Percentiles rank a stretch among this genome's conserved stretches.
These are phyloP conservation scores for Penicillium sclerotiorum DNA, from an alignment of 2,329 filamentous ascomycete genomes.

Conservation along the genomic window DNA sequence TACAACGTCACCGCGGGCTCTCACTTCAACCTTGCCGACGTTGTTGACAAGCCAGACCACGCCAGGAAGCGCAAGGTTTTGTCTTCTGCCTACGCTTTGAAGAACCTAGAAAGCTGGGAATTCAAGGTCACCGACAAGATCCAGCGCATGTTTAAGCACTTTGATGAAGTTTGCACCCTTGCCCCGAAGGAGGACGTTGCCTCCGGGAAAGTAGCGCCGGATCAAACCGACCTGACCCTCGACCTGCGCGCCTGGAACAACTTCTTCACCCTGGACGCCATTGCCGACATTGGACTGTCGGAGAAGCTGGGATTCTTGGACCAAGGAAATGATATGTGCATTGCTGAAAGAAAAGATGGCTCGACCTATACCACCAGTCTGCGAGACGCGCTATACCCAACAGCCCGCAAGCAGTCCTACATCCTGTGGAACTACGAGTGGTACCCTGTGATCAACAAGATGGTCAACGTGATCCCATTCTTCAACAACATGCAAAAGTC, in stretches of 20 bases:
- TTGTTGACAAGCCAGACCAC: constrained; percentile 56
- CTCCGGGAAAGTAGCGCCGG: constrained; percentile 20
- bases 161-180: constrained; percentile 45
- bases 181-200: constrained; percentile 39
- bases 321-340: constrained; percentile 49
- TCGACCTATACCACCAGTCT: constrained; percentile 50
- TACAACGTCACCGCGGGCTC: constrained; percentile 51
- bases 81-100: constrained; percentile 55
- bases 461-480: constrained; percentile 52
- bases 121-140: constrained; percentile 58
- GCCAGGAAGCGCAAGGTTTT: constrained; percentile 55
- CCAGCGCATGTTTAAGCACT: constrained; percentile 46
- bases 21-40: constrained; percentile 57
- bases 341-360: constrained; percentile 51
- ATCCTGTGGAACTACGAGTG: constrained; percentile 56
- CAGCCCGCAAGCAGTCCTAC: constrained; percentile 53
- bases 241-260: constrained; percentile 58
- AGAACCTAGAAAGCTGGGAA: constrained; percentile 59
- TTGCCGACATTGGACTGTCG: constrained; percentile 58
- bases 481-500: constrained; percentile 45
- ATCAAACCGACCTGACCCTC: constrained; percentile 38
- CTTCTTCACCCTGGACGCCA: constrained; percentile 60
- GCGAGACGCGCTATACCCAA: constrained; percentile 56
- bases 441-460: constrained; percentile 52
- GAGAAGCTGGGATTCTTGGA: constrained; percentile 58